phyloP scores from a whole-genome alignment of 371 early-diverging fungal species.

The Syncephalastrum sp. region DNA sequence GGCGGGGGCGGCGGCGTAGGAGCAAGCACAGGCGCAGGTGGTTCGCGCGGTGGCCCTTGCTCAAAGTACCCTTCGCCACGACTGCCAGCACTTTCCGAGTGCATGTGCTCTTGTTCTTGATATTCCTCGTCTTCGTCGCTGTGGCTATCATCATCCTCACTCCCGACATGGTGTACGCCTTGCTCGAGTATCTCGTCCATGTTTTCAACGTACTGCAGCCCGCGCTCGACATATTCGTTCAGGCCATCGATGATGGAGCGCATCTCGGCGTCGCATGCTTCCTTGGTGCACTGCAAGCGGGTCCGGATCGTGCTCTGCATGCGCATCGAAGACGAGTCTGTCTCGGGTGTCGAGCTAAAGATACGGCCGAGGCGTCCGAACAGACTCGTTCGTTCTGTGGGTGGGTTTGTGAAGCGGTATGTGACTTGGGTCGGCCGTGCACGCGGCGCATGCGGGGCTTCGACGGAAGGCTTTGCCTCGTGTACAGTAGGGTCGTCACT shows the following conservation, averaged over 20 bases:
- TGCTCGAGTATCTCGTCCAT: slow-evolving; percentile 27
- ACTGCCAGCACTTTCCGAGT: background rate
- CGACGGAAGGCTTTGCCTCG: background rate
- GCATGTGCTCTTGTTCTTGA: background rate
- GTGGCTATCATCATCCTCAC: slow-evolving; percentile 22
- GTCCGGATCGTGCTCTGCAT: slow-evolving; percentile 34
- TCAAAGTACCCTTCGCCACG: too few species aligned
- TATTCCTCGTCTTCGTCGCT: slow-evolving; percentile 12
- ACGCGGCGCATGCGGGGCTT: background rate
- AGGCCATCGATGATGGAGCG: slow-evolving; percentile 71
- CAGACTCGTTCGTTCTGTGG: slow-evolving; percentile 13
- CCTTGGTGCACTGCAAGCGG: slow-evolving; percentile 40
- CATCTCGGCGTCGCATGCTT: slow-evolving; percentile 50
- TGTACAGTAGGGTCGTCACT: too few species aligned
- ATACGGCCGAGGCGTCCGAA: slow-evolving; percentile 22
- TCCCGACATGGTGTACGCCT: slow-evolving; percentile 15
- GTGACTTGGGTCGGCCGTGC: slow-evolving; percentile 12
- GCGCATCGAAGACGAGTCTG: slow-evolving; percentile 12
- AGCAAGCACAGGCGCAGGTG: too few species aligned
- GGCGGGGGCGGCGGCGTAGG: too few species aligned
- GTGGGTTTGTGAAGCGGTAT: slow-evolving; percentile 19
- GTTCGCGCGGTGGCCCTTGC: background rate
- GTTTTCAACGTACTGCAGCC: slow-evolving; percentile 60
- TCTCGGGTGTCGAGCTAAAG: slow-evolving; percentile 11
- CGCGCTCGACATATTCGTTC: slow-evolving; percentile 69